These are phyloP conservation scores for Sordariomycetes sp. DNA, from an alignment of 2,329 filamentous ascomycete species.

Conservation along the genomic window DNA sequence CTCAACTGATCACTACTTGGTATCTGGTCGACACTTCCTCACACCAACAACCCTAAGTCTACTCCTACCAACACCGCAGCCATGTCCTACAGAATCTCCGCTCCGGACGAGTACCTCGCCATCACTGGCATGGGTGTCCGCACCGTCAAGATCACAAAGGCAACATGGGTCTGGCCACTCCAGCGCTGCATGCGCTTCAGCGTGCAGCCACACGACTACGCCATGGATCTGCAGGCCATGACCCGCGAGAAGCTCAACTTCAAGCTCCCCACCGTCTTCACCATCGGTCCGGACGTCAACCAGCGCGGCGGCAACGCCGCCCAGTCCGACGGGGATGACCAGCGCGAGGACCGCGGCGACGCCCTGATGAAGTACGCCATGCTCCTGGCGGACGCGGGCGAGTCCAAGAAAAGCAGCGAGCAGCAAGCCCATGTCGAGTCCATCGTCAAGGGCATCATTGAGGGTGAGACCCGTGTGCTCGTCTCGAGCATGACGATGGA, in stretches of 20 bases:
- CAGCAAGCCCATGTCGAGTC: slow-evolving; percentile 59
- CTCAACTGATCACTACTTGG: neutral
- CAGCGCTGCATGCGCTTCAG: slow-evolving; percentile 55
- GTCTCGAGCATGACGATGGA: slow-evolving; percentile 90
- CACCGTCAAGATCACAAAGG: slow-evolving; percentile 70
- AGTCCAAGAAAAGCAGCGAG: slow-evolving; percentile 12
- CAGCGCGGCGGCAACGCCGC: slow-evolving; percentile 29
- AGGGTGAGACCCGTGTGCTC: slow-evolving; percentile 76
- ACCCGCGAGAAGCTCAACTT: slow-evolving; percentile 83
- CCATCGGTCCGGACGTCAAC: slow-evolving; percentile 71
- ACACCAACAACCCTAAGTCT: neutral
- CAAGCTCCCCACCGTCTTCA: slow-evolving; percentile 74
- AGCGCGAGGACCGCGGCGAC: slow-evolving; percentile 43
- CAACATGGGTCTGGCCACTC: slow-evolving; percentile 61
- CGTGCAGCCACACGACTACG: slow-evolving; percentile 72
- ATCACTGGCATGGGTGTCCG: slow-evolving; percentile 72
- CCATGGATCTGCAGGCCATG: slow-evolving; percentile 78
- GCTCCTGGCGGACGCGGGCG: slow-evolving; percentile 63
- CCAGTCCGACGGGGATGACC: slow-evolving; percentile 10
- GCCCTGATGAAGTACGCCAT: slow-evolving; percentile 76
- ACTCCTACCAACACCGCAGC: slow-evolving; percentile 16
- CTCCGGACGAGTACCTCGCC: slow-evolving; percentile 78
- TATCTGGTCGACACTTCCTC: neutral
- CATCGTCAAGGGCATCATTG: slow-evolving; percentile 84
- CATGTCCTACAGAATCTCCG: slow-evolving; percentile 60